Evolutionary conservation across 2,329 filamentous ascomycete genomes (phyloP).

Genomic region (Colletotrichum sp.): DNA sequence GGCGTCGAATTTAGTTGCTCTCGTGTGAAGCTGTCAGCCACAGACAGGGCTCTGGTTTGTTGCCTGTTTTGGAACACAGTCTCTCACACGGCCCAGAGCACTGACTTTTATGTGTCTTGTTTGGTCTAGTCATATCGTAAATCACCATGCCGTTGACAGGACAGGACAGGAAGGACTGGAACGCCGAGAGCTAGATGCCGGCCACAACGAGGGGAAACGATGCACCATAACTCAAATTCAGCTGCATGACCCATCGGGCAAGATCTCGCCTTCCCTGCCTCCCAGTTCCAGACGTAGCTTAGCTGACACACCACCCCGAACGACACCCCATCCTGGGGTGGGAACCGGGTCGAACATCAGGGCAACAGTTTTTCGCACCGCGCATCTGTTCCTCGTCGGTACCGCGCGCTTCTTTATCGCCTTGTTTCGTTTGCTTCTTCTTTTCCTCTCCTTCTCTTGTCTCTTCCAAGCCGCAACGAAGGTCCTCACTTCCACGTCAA

Average conservation of each 20-base stretch:
- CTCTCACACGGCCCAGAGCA: background rate
- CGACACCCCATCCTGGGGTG: background rate
- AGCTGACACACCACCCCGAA: constrained; percentile 10
- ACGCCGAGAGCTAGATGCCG: background rate
- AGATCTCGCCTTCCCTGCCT: constrained; percentile 1
- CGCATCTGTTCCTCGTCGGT: background rate
- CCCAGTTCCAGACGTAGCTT: background rate
- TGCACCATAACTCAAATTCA: constrained; percentile 20
- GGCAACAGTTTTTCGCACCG: constrained; percentile 3
- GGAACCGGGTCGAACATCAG: constrained; percentile 9
- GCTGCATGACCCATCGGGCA: constrained; percentile 10
- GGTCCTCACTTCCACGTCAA: background rate
- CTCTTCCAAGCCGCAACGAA: background rate
- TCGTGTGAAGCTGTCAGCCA: background rate
- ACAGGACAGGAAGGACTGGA: background rate
- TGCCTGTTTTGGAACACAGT: constrained; percentile 8
- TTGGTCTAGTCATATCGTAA: background rate
- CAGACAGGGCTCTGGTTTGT: background rate
- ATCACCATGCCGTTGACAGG: background rate
- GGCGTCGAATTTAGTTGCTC: background rate
- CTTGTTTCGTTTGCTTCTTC: background rate
- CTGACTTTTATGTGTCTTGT: background rate
- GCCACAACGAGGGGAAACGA: background rate
- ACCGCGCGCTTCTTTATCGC: background rate
- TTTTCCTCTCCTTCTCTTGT: background rate